phyloP scores from a whole-genome alignment of 1,139 yeast genomes.

The Blastobotrys arbuscula region DNA sequence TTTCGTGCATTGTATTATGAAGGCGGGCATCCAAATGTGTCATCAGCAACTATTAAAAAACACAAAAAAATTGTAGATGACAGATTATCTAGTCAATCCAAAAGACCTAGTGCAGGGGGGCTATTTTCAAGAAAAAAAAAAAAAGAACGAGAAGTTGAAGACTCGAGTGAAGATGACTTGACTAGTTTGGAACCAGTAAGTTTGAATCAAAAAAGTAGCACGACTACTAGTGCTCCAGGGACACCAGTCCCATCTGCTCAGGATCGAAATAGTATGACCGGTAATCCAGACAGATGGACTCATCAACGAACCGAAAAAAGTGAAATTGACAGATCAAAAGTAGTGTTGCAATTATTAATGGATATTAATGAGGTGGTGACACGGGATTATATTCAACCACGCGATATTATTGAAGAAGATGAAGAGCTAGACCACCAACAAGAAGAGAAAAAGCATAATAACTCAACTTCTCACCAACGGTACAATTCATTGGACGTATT shows the following conservation, averaged over 20 bases:
- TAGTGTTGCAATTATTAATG: conserved; percentile 22
- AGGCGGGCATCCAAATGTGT: conserved; percentile 13
- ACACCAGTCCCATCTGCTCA: conserved; percentile 3
- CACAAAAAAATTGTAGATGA: conserved; percentile 14
- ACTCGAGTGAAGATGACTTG: conserved; percentile 23
- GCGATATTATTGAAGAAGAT: not conserved
- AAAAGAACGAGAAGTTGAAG: conserved; percentile 7
- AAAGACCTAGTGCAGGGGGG: conserved; percentile 11
- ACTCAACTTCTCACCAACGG: conserved; percentile 13
- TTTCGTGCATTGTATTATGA: conserved; percentile 20
- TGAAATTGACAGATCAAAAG: conserved; percentile 22
- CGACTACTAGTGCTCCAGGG: not conserved
- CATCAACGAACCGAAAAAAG: conserved; percentile 19
- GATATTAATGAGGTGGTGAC: conserved; percentile 25
- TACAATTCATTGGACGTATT: conserved; percentile 21
- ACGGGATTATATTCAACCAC: conserved; percentile 3
- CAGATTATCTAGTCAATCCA: conserved; percentile 1
- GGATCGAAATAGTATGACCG: conserved; percentile 9
- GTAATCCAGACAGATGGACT: conserved; percentile 22
- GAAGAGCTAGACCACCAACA: conserved; percentile 3
- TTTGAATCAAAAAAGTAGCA: not conserved
- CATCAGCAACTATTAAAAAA: conserved; percentile 10
- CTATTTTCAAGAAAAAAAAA: conserved; percentile 11
- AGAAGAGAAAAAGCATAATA: not conserved
- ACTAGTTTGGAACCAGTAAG: conserved; percentile 24